Conservation (phyloP, 371 early-diverging fungal species). For the Mortierella sp. region DNA sequence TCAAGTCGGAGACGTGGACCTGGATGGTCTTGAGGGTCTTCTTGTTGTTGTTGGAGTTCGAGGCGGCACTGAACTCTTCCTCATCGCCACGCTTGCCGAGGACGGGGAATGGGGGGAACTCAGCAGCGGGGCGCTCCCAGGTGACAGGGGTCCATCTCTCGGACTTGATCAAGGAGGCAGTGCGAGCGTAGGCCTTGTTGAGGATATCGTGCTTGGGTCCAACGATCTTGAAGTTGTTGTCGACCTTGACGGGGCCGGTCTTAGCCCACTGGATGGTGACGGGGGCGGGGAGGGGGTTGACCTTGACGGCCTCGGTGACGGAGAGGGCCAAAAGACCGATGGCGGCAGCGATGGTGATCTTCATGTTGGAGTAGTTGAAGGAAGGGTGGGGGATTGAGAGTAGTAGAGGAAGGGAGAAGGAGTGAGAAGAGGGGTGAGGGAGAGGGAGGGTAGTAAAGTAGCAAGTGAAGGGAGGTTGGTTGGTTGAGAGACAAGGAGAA, state of each 20-base stretch:
- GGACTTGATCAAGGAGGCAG: constrained; percentile 38
- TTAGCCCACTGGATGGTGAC: constrained; percentile 41
- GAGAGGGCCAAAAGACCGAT: constrained; percentile 57
- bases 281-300: constrained; percentile 54
- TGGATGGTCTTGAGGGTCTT: constrained; percentile 34
- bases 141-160: constrained; percentile 44
- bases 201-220: constrained; percentile 47
- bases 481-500: constrained; percentile 53
- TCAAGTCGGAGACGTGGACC: constrained; percentile 57
- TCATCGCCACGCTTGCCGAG: constrained; percentile 36
- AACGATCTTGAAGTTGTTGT: constrained; percentile 49
- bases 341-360: constrained; percentile 53
- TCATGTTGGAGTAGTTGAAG: constrained; percentile 23
- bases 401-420: neutral
- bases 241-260: constrained; percentile 49
- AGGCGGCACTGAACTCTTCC: neutral
- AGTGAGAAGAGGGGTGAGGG: neutral
- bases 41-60: neutral
- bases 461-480: constrained; percentile 17
- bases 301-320: constrained; percentile 53
- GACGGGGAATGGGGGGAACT: constrained; percentile 36
- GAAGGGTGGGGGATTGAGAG: neutral
- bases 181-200: constrained; percentile 47
- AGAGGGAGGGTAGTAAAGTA: constrained; percentile 4
- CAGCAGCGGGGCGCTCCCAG: constrained; percentile 40